A percentile compares a stretch with the other conserved stretches of the same genome.
Evolutionary conservation across 495 filamentous ascomycete species (phyloP).

Genomic region (Evansstolkia leycettana): DNA sequence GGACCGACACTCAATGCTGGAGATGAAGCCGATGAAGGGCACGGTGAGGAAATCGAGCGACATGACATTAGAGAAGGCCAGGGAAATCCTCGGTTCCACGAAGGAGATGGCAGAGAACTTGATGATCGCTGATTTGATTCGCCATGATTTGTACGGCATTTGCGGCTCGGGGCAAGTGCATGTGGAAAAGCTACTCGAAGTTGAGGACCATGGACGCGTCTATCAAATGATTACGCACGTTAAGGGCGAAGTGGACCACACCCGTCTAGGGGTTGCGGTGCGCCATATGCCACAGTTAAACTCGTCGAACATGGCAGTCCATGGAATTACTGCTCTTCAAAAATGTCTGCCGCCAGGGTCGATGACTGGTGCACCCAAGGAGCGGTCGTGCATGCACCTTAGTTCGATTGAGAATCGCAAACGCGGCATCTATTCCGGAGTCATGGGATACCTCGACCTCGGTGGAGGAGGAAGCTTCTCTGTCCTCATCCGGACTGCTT

Average conservation of each 20-base stretch:
- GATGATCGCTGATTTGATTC: conserved; percentile 94
- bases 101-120: conserved; percentile 95
- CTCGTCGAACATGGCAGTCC: conserved; percentile 26
- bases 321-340: conserved; percentile 66
- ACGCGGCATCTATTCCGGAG: conserved; percentile 78
- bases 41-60: conserved; percentile 63
- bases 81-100: conserved; percentile 53
- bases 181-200: conserved; percentile 61
- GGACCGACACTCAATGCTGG: conserved; percentile 34
- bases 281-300: conserved; percentile 21
- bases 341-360: conserved; percentile 72
- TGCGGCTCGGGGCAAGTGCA: conserved; percentile 53
- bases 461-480: conserved; percentile 79
- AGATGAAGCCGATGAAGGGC: conserved; percentile 80
- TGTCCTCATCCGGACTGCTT: conserved; percentile 72
- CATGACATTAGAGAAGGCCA: conserved; percentile 56
- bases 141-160: conserved; percentile 80
- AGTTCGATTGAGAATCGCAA: conserved; percentile 47
- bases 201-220: conserved; percentile 83
- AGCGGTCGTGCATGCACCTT: conserved; percentile 75
- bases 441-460: conserved; percentile 79
- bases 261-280: conserved; percentile 23
- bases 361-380: conserved; percentile 95
- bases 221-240: conserved; percentile 86
- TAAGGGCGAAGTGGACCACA: conserved; percentile 45